Evolutionary conservation across 2,329 filamentous ascomycete species (phyloP), one percentile per base, ranked within the genome.

Genomic region (Chaetothyriales sp.): DNA sequence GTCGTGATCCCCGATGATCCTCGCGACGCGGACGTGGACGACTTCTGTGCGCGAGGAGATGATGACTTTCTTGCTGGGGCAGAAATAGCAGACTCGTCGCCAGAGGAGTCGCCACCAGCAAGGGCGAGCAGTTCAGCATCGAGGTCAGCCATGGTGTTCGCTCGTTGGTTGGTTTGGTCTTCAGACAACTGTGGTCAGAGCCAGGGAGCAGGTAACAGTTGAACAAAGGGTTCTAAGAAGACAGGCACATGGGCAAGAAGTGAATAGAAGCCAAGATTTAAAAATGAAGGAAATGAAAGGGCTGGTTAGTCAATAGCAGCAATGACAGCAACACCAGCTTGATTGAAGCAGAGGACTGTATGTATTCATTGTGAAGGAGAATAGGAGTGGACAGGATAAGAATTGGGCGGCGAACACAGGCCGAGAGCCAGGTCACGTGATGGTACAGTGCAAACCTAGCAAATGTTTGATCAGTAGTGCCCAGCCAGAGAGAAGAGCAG

Each of bases 81-180:
- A 67, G 63, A 68, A 49, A 74, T 72, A 54, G 79, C 65, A 50
- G 68, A 65, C 58, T 77, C 74, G 55, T 75, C 73, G 56, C 74
- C 73, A 48, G 71, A 74, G 53, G 71, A 70, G 60, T 73, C 83
- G 59, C 86, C 87, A 62, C 87, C 92, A 50, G 89, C 92, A 58
- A 96, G 81, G 63, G 86, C 89, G 57, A 96, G 83, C 58, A 96
- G 81, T 72, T 95, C 90, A 61, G 90, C 88, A 65, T 96, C 90
- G 59, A 95, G 78, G 64, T 90, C 86, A 51, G 86, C 84, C 88
- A 95, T 94, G 62, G 32, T 2, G 10, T 15, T 39, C 15, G n/a
- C n/a, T n/a, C n/a, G n/a, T n/a, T n/a, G n/a, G n/a, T 39, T 39
- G 2, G 12, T 39, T 39, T 5, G 12, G 3, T 39, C 15, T 39